Evolutionary conservation across 768 basidiomycete species (phyloP), one percentile per base, ranked within the genome.

Genomic region (Kwoniella botswanensis): DNA sequence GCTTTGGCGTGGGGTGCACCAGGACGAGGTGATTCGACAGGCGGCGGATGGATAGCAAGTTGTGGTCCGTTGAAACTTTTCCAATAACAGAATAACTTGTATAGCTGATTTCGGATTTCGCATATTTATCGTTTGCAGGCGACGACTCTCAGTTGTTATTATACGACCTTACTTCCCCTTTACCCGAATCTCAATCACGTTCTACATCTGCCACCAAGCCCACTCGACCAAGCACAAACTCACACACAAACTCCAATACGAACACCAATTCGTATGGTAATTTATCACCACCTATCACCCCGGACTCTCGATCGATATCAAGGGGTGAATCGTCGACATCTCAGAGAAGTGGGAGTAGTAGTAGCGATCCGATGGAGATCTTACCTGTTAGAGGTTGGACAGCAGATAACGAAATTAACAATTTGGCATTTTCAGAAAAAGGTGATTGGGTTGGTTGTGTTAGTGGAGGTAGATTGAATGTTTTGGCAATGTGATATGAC

Each of bases 141-240:
- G 95, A 98, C 82, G 95, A 98, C 84, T 92, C 91, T 73, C 94
- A 96, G 85, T 86, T 97, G n/a, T 86, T 97, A 11, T 82, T 98
- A 15, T 98, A 95, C 93, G 95, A 98, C 81, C 87, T 97, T n/a
- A 78, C 79, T 13, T 43, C 55, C 17, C 79, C 76, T 12, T 65
- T 81, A 10, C 79, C 78, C 21, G 71, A 70, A 57, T 67, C 73
- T n/a, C 68, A 70, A 17, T 70, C 74, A 26, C 43, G 74, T 4
- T 74, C 78, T 4, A 72, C 74, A 26, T 43, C 75, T 3, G 72
- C 77, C 12, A 71, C 74, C 89, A 65, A 70, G 71, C 70, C 64
- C 57, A 56, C 59, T 42, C 15, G 26, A 35, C 35, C 35, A 35
- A 35, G 35, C 35, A 35, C 35, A 35, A 35, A 35, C 35, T 35